Base-by-base conservation (phyloP, 352 stramenopile species). In the Globisporangium canariense region DNA sequence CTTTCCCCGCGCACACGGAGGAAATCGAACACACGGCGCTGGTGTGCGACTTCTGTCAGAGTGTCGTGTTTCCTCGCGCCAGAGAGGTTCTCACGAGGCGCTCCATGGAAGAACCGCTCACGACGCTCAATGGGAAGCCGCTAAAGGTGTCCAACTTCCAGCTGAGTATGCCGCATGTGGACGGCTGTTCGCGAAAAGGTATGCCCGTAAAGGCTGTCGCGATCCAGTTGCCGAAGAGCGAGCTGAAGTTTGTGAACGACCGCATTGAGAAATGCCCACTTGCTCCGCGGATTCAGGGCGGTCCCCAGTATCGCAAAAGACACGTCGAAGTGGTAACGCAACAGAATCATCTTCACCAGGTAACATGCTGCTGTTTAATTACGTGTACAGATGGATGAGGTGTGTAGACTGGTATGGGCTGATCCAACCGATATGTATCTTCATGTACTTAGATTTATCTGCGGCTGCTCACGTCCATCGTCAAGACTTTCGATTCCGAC, bases 61-160 rank as follows among this genome's bases (percentile, higher is more conserved):
- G 83, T 58, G 73, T 84, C 30, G 76, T 93, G 14, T 96, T 96
- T 57, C 88, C 88, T 4, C 76, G 85, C 18, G 83, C 83, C 3
- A 73, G 83, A 22, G 85, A 92, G 32, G 60, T 78, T 45, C 68
- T 96, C 20, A 94, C 88, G 16, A 78, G 71, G 18, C 81, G 88
- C 8, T 88, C 83, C 10, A 25, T 34, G 16, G 49, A 74, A 4
- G 78, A 91, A 25, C 73, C 75, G 2, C 73, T 96, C 63, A 71
- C 70, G 6, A 76, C 81, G 10, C 65, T 71, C 2, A 80, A 75
- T 43, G 85, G 83, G 10, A 92, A 89, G 30, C 58, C 76, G 2
- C 70, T 96, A 8, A 79, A 93, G 60, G 81, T 93, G 46, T 82
- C 79, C 10, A 95, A 95, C 41, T 96, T 93, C 63, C 88, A 96